Evolutionary conservation across 2,329 filamentous ascomycete species (phyloP).

Genomic region (Aspergillus flavus): DNA sequence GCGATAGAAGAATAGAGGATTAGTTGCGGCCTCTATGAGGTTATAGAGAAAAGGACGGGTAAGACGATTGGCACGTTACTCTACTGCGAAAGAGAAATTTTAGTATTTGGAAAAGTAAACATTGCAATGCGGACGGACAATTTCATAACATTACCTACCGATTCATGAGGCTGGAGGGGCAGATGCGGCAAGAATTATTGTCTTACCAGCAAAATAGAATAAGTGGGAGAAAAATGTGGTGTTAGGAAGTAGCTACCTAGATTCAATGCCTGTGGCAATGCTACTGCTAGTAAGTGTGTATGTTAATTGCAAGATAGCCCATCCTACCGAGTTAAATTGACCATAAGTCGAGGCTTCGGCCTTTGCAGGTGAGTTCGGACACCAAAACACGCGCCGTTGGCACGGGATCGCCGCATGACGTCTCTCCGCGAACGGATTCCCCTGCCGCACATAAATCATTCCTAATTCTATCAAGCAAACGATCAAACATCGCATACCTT

Average conservation of each 20-base stretch:
- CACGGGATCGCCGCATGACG: conserved; percentile 31
- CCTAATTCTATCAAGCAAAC: conserved; percentile 8
- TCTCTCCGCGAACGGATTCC: conserved; percentile 22
- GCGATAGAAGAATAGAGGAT: neutral
- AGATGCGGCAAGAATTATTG: neutral
- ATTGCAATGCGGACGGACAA: neutral
- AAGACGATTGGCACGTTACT: neutral
- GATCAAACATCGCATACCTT: conserved; percentile 1
- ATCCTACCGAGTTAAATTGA: neutral
- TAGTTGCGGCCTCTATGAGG: neutral
- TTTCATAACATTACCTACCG: neutral
- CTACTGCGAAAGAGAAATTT: neutral
- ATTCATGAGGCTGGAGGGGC: neutral
- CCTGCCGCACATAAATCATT: conserved; percentile 17
- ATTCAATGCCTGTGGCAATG: neutral
- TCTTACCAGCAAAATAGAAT: neutral
- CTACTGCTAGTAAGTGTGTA: neutral
- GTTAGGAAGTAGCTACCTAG: neutral
- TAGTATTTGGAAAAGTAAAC: neutral
- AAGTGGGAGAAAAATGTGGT: no score
- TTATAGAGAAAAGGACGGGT: neutral
- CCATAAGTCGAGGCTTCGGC: neutral
- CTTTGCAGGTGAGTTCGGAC: conserved; percentile 16
- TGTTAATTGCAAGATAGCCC: neutral
- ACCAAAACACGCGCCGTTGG: conserved; percentile 21